Base-by-base conservation (phyloP, 352 stramenopile genomes). In the Pythium aphanidermatum region DNA sequence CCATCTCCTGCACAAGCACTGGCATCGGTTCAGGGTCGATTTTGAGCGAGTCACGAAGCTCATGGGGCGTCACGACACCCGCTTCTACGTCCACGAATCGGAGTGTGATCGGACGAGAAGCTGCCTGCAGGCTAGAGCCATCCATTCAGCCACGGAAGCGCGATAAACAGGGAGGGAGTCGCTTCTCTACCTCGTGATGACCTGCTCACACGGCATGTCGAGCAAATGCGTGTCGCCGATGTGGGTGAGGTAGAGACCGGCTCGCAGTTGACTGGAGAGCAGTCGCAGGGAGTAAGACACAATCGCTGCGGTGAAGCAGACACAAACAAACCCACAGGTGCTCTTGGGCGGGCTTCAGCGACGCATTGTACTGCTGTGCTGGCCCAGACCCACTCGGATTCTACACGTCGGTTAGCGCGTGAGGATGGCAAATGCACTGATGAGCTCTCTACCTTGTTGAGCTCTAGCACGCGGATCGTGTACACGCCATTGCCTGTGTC, bases 401-500 rank as follows among this genome's bases (percentile, higher is more conserved):
- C 73, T 86, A 29, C 20, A 23, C 14, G 39, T 19, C 8, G 28
- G 13, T 19, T 21, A 35, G 7, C 13, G 2, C 19, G n/a, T 9
- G 21, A 12, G n/a, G 29, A 23, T n/a, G 11, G 16, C 36, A 43
- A 28, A 9, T 21, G 8, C 7, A 47, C 5, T 5, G 21, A 4
- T 51, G 24, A 24, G 14, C 16, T 34, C 28, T 28, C 33, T 30
- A 68, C 74, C 60, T 81, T 81, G 39, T 60, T 87, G 45, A 92
- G 64, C 38, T 92, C 77, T 6, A 88, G 62, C 8, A 92, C 44
- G 17, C 79, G 75, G 30, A 92, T 86, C 16, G 60, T 88, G 54
- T 92, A 92, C 16, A 90, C 50, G n/a, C 80, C 80, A 41, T 92
- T 92, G 26, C 80, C 80, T 13, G 77, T 92, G 63, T 90, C 77